Evolutionary conservation across 2,329 filamentous ascomycete species (phyloP).

Genomic region (Nannizziopsis arthrosporioides): DNA sequence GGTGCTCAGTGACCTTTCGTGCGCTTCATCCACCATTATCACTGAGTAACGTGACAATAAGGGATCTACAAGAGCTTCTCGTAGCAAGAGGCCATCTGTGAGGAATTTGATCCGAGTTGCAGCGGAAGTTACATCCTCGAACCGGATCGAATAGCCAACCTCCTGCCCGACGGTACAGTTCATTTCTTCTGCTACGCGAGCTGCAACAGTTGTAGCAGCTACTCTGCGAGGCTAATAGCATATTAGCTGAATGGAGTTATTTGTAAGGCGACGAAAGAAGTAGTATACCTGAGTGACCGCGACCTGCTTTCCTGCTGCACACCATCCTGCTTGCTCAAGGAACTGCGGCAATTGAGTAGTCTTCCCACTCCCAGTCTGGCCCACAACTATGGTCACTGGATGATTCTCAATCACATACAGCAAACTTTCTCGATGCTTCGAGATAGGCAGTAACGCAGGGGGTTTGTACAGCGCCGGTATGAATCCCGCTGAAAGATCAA

Average conservation of each 20-base stretch:
- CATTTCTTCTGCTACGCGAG: slow-evolving; percentile 80
- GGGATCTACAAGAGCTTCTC: slow-evolving; percentile 88
- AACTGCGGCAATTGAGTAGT: slow-evolving; percentile 93
- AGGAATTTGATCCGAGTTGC: slow-evolving; percentile 86
- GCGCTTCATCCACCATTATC: slow-evolving; percentile 96
- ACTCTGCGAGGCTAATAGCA: slow-evolving; percentile 64
- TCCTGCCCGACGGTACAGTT: slow-evolving; percentile 78
- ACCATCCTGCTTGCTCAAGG: slow-evolving; percentile 81
- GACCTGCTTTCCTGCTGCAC: slow-evolving; percentile 66
- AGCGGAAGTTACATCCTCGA: slow-evolving; percentile 83
- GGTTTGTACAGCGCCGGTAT: slow-evolving; percentile 84
- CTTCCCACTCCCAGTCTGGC: slow-evolving; percentile 90
- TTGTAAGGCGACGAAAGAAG: background rate
- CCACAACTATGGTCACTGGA: slow-evolving; percentile 77
- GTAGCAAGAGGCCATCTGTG: slow-evolving; percentile 80
- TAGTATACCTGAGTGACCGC: slow-evolving; percentile 73
- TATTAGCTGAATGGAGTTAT: background rate
- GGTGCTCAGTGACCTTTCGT: slow-evolving; percentile 84
- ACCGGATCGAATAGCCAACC: slow-evolving; percentile 80
- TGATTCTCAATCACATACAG: slow-evolving; percentile 77
- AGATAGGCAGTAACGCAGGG: slow-evolving; percentile 69
- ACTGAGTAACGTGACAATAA: slow-evolving; percentile 82
- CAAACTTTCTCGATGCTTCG: slow-evolving; percentile 65
- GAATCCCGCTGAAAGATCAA: slow-evolving; percentile 37
- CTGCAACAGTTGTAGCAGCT: slow-evolving; percentile 79